Base-by-base conservation (phyloP, 2,329 filamentous ascomycete species). In the Thermoascus crustaceus region DNA sequence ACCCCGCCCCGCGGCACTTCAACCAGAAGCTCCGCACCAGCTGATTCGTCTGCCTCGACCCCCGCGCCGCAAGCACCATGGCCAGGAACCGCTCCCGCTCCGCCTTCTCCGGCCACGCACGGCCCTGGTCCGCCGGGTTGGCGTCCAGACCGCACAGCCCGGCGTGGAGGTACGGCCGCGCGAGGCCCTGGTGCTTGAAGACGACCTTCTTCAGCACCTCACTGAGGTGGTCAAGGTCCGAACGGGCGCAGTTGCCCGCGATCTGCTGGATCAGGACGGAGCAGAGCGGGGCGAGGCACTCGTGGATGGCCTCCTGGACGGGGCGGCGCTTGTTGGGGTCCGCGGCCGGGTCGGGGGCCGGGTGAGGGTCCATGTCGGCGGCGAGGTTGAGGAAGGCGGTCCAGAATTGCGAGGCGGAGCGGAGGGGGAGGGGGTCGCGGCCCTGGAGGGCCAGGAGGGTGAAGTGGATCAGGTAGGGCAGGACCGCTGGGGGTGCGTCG, bases 391-490 rank as follows among this genome's bases (percentile, higher is more conserved):
- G 34, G 27, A 65, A 44, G 11, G 53, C 50, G n/a, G 60, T 48
- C 58, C 66, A 67, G 43, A 68, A 68, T 21, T 55, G 49, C 21
- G 64, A 60, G 4, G 63, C 60, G 18, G 64, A 63, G 11, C 64
- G 64, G n/a, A 68, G 60, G n/a, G 65, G 63, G 9, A 69, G 53
- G 7, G 64, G 62, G 23, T 69, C 65, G 0, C 59, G 53, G 7
- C 63, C 54, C 27, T 57, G 57, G 23, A 68, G 48, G 10, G 60
- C 53, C 13, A 57, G 42, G n/a, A 66, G 53, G 4, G 58, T 61
- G 39, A 67, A 63, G 16, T 63, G n/a, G n/a, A n/a, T n/a, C n/a
- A n/a, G n/a, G n/a, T n/a, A n/a, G n/a, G n/a, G n/a, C n/a, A n/a
- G n/a, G n/a, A n/a, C n/a, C n/a, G n/a, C n/a, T n/a, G n/a, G n/a